These are phyloP conservation scores for Homolaphlyctis polyrhiza DNA, from an alignment of 371 early-diverging fungal genomes.

Conservation along the genomic window DNA sequence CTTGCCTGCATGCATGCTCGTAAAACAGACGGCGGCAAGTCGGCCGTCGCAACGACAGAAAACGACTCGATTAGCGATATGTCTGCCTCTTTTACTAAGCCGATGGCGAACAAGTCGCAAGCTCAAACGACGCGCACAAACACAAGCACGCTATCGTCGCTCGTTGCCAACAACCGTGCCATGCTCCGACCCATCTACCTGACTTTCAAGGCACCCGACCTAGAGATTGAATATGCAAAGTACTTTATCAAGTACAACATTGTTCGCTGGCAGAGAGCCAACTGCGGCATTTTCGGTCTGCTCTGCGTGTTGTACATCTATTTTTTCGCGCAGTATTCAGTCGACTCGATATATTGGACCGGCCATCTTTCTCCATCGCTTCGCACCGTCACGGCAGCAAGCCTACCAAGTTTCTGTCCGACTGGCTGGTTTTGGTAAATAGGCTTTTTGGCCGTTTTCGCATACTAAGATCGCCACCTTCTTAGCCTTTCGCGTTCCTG, in stretches of 20 bases:
- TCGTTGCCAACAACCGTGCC: background rate
- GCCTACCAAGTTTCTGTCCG: constrained; percentile 10
- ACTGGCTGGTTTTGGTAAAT: constrained; percentile 21
- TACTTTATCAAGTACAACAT: constrained; percentile 21
- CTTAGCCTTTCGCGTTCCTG: no score
- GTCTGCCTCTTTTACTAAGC: background rate
- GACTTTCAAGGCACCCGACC: constrained; percentile 14
- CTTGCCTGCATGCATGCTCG: no score
- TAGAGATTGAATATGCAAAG: constrained; percentile 21
- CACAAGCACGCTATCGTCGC: background rate
- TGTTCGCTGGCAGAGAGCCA: constrained; percentile 16
- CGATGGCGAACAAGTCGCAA: background rate
- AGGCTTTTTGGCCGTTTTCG: background rate
- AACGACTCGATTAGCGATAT: background rate
- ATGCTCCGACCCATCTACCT: constrained; percentile 12
- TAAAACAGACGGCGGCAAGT: no score
- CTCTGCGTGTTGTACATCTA: constrained; percentile 19
- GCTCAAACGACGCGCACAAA: background rate
- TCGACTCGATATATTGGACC: constrained; percentile 12
- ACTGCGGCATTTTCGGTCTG: constrained; percentile 12
- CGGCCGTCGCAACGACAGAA: no score
- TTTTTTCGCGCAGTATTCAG: constrained; percentile 10
- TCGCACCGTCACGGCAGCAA: no score
- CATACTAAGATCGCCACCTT: background rate
- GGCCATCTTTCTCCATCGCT: constrained; percentile 1